A percentile compares a stretch with the other conserved stretches of the same genome.
These are phyloP conservation scores for Viola odorata DNA, from an alignment of 345 rosid genomes.

Conservation along the genomic window DNA sequence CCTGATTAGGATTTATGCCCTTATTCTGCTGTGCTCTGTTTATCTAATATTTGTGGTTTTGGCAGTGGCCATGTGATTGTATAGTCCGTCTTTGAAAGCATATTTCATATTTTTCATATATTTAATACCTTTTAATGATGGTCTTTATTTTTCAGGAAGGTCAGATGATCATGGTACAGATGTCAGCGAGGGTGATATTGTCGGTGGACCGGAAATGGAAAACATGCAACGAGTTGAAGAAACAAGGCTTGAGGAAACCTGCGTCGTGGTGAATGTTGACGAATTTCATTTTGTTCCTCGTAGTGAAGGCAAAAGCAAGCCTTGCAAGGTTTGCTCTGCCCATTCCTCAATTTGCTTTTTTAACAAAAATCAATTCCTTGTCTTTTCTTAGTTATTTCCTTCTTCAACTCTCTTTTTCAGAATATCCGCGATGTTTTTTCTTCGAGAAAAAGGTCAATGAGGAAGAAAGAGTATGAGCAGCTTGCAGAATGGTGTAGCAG, in stretches of 20 bases:
- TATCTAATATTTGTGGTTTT: too few relatives aligned
- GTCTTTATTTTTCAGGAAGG: slow-evolving; percentile 26
- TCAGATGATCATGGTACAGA: slow-evolving; percentile 13
- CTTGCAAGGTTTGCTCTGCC: slow-evolving; percentile 50
- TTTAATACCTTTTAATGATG: slow-evolving; percentile 2
- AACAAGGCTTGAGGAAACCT: slow-evolving; percentile 52
- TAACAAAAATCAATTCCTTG: not conserved
- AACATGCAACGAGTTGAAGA: slow-evolving; percentile 24
- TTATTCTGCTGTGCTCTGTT: too few relatives aligned
- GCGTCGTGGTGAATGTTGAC: slow-evolving; percentile 51
- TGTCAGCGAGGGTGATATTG: slow-evolving; percentile 12
- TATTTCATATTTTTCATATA: not conserved
- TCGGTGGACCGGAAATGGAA: slow-evolving; percentile 22
- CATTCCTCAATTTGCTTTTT: not conserved
- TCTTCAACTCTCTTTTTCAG: slow-evolving; percentile 22
- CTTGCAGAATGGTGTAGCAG: slow-evolving; percentile 38
- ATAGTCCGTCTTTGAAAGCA: too few relatives aligned
- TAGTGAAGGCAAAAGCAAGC: slow-evolving; percentile 35
- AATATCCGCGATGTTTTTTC: slow-evolving; percentile 51
- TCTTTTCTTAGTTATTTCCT: not conserved
- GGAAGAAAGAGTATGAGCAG: slow-evolving; percentile 55
- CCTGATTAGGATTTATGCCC: too few relatives aligned
- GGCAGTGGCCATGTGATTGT: too few relatives aligned
- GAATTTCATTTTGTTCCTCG: slow-evolving; percentile 34
- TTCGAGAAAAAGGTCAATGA: slow-evolving; percentile 48